These are phyloP conservation scores for Aspergillus sp. DNA, from an alignment of 2,329 filamentous ascomycete species.

Conservation along the genomic window DNA sequence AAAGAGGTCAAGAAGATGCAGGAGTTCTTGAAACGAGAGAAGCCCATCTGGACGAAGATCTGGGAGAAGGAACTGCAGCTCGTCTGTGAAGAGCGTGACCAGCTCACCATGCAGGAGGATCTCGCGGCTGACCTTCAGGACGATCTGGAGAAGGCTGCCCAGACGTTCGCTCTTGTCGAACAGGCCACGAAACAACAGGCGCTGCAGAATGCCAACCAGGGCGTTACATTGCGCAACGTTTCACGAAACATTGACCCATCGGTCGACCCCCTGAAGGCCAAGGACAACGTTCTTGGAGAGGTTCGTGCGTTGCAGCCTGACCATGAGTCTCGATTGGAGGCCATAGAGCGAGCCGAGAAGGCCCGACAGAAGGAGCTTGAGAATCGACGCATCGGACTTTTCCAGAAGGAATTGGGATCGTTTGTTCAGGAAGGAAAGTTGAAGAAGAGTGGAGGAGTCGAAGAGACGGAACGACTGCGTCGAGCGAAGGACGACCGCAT, in stretches of 20 bases:
- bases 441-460: conserved; percentile 93
- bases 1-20: conserved; percentile 92
- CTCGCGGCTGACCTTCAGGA: conserved; percentile 88
- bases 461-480: conserved; percentile 84
- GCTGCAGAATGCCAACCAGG: conserved; percentile 58
- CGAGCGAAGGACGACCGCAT: conserved; percentile 84
- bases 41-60: conserved; percentile 97
- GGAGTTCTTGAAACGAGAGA: conserved; percentile 85
- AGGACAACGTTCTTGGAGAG: conserved; percentile 88
- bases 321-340: conserved; percentile 87
- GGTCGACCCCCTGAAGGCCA: conserved; percentile 74
- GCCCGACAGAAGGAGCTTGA: conserved; percentile 84
- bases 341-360: conserved; percentile 95
- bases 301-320: conserved; percentile 92
- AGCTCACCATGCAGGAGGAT: conserved; percentile 95
- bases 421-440: conserved; percentile 90
- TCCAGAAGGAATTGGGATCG: conserved; percentile 77
- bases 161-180: conserved; percentile 93
- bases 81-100: conserved; percentile 91
- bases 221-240: conserved; percentile 45
- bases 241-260: conserved; percentile 54
- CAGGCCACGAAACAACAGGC: conserved; percentile 97
- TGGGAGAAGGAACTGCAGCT: conserved; percentile 98
- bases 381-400: conserved; percentile 67
- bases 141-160: conserved; percentile 88